Conservation (phyloP, 78 protist genomes). For the Monosiga brevicollis region DNA sequence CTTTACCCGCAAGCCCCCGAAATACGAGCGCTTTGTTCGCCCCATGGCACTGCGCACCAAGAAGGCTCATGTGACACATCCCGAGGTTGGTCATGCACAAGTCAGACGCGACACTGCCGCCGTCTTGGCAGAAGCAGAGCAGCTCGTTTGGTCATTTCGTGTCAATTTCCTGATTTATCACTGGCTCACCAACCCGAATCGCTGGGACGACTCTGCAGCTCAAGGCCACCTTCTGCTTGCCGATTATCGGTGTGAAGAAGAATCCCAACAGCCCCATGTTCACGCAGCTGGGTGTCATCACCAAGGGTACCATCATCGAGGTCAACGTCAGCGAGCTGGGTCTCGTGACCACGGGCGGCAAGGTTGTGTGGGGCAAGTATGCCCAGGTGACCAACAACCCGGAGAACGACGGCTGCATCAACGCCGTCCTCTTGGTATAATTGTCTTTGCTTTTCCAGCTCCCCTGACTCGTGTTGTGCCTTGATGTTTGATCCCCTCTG, state of each 20-base stretch:
- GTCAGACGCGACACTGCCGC: no score
- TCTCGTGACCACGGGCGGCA: conserved; percentile 96
- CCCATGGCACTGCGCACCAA: conserved; percentile 91
- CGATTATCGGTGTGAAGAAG: conserved; percentile 93
- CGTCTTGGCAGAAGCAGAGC: no score
- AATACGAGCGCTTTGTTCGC: conserved; percentile 95
- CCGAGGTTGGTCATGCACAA: conserved; percentile 95
- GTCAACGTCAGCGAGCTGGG: conserved; percentile 94
- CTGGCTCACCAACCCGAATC: no score
- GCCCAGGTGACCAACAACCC: conserved; percentile 99
- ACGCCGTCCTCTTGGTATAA: conserved; percentile 96
- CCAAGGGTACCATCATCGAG: conserved; percentile 98
- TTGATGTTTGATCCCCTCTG: no score
- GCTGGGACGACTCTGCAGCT: no score
- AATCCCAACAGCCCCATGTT: conserved; percentile 86
- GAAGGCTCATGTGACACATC: conserved; percentile 98
- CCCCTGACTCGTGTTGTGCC: no score
- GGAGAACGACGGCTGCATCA: conserved; percentile 98
- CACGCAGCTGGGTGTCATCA: conserved; percentile 96
- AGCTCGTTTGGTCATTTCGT: no score
- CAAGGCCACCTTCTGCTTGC: conserved; percentile 88
- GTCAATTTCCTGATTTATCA: no score
- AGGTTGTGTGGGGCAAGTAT: conserved; percentile 96
- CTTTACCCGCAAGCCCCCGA: conserved; percentile 98
- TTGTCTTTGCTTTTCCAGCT: no score